Evolutionary conservation across 495 filamentous ascomycete genomes (phyloP), one percentile per base, ranked within the genome.

Genomic region (Penicillium paxilli): DNA sequence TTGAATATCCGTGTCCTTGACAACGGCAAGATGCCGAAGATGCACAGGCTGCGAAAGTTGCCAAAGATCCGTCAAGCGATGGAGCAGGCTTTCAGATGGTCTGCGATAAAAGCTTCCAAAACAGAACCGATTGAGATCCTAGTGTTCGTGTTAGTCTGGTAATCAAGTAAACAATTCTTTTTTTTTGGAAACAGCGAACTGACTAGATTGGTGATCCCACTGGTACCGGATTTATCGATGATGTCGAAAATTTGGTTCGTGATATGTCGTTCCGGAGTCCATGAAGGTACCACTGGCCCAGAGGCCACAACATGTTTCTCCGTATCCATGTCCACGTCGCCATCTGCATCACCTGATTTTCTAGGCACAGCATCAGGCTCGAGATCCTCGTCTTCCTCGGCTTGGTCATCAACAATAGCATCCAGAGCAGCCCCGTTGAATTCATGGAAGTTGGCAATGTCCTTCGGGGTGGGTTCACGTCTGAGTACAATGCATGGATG

Each of bases 401-500:
- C 72, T 41, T 65, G 70, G 40, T 74, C 72, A 35, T 70, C 74
- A 17, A 70, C 75, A 4, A 73, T 63, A 26, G 71, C 60, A 19
- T 55, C 60, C 2, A 71, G 50, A 16, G 65, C 44, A 9, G 57
- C 62, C 20, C 51, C 54, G 37, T 64, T 70, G 23, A 64, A 69
- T 24, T 72, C 80, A 57, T 77, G 69, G 47, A 87, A 83, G 51
- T 77, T 73, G 17, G 81, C 74, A 66, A 83, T 75, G 58, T 95
- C 90, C 10, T 80, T 78, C 12, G 80, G 68, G 5, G 79, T 83
- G 12, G 88, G 88, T n/a, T 90, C 87, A 17, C 90, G 81, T 19
- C 92, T 53, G 30, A 90, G 87, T 67, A 87, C 86, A 28, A 95
- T 74, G 55, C 90, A 92, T 14, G 76, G 69, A 49, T 79, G 73